Base-by-base conservation (phyloP, 768 basidiomycete species). In the Boletus eberwhitei region DNA sequence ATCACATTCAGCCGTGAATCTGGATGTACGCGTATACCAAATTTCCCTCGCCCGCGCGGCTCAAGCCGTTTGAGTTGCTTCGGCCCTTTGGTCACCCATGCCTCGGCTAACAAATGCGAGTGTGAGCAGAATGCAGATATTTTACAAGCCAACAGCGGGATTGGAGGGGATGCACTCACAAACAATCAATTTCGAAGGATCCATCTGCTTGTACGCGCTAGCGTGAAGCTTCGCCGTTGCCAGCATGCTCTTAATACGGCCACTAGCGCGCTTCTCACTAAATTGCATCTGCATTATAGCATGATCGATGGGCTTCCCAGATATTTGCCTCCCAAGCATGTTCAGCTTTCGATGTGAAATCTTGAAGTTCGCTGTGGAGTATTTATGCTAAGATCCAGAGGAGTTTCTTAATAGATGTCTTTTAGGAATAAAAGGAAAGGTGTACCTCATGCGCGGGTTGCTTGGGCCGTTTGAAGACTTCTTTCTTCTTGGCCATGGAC, bases 221-320 rank as follows among this genome's bases (percentile, higher is more conserved):
- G 95, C 96, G 63, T 95, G 89, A 66, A 93, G 84, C 65, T 90
- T 88, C 3, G 93, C 94, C 1, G 89, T 83, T 13, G 83, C 84
- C 42, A 98, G 79, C 82, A 93, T 93, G 61, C 87, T 90, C 80
- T 92, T 86, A 54, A 99, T 84, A 56, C 92, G 85, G 44, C 77
- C 79, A 59, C 91, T 87, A 14, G 89, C 92, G 22, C 92, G 82
- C 74, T 99, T 99, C 71, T 95, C 88, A 59, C 89, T 92, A 71
- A 97, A 98, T 68, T 89, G 83, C 91, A 98, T 95, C 64, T 99
- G 96, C 53, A 98, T 76, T 67, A 99, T 96, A 35, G 96, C 96
- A 61, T 87, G 84, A 74, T 98, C 95, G 55, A 98, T 87, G 17
- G 95, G 94, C 63, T 93, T 88, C 19, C 91, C 89, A 3, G 90